phyloP scores from a whole-genome alignment of 129 eudicot species.

The Saposhnikovia divaricata region DNA sequence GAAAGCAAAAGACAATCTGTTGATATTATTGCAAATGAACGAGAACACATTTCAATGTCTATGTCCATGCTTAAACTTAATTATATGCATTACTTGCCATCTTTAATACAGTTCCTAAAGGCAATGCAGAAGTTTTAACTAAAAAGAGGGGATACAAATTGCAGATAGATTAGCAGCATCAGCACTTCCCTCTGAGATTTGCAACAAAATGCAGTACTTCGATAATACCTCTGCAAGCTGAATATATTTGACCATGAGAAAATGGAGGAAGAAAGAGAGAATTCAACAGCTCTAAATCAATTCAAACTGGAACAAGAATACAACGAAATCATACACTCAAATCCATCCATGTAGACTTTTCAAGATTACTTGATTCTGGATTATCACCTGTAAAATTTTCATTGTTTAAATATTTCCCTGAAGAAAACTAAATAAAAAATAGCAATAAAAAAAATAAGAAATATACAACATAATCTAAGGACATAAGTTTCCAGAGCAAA shows the following conservation, averaged over 20 bases:
- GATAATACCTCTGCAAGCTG: constrained; percentile 67
- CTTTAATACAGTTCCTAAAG: not conserved
- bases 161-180: constrained; percentile 77
- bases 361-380: constrained; percentile 45
- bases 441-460: not conserved
- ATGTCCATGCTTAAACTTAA: not conserved
- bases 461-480: not conserved
- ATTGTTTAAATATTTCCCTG: not conserved
- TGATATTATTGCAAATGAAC: not conserved
- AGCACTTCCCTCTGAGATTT: constrained; percentile 57
- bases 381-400: constrained; percentile 42
- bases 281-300: not conserved
- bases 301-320: not conserved
- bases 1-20: not conserved
- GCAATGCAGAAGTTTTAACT: not conserved
- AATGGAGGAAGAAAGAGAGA: not conserved
- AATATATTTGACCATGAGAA: constrained; percentile 23
- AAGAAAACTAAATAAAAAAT: not conserved
- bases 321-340: constrained; percentile 36
- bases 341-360: constrained; percentile 59
- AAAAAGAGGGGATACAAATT: constrained; percentile 61
- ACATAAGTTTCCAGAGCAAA: not conserved
- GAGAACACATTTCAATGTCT: not conserved
- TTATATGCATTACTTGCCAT: not conserved
- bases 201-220: constrained; percentile 77